These are phyloP conservation scores for Malus orientalis DNA, from an alignment of 306 rosid genomes.

Conservation along the genomic window DNA sequence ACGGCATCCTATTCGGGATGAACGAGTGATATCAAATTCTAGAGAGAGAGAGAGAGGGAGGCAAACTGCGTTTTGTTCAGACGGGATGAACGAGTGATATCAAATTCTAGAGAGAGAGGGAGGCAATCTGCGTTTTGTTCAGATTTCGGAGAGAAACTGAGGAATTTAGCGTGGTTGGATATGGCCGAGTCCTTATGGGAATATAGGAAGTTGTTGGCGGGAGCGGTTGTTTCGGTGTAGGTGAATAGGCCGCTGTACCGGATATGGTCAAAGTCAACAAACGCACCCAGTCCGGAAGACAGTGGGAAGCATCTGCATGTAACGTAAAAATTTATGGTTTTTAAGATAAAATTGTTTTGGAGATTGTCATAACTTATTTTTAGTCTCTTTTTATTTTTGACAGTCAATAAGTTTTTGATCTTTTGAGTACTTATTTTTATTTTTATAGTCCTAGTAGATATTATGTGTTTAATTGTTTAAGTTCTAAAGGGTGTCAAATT, in stretches of 20 bases:
- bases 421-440: too few species aligned
- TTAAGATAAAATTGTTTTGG: too few species aligned
- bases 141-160: not conserved
- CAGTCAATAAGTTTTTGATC: too few species aligned
- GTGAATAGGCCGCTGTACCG: not conserved
- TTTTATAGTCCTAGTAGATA: too few species aligned
- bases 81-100: not conserved
- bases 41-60: not conserved
- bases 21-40: not conserved
- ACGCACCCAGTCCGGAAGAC: not conserved
- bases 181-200: not conserved
- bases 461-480: too few species aligned
- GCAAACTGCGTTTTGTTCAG: not conserved
- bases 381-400: too few species aligned
- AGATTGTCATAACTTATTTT: too few species aligned
- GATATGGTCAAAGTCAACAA: constrained; percentile 19
- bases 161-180: not conserved
- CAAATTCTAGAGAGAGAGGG: not conserved
- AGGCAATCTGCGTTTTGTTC: not conserved
- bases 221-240: not conserved
- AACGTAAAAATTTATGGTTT: not conserved
- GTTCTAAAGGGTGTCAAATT: too few species aligned
- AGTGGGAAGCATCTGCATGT: not conserved
- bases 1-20: constrained; percentile 23
- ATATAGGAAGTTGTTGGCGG: constrained; percentile 16